phyloP scores from a whole-genome alignment of 768 basidiomycete genomes.

The Cystofilobasidium bisporidii region DNA sequence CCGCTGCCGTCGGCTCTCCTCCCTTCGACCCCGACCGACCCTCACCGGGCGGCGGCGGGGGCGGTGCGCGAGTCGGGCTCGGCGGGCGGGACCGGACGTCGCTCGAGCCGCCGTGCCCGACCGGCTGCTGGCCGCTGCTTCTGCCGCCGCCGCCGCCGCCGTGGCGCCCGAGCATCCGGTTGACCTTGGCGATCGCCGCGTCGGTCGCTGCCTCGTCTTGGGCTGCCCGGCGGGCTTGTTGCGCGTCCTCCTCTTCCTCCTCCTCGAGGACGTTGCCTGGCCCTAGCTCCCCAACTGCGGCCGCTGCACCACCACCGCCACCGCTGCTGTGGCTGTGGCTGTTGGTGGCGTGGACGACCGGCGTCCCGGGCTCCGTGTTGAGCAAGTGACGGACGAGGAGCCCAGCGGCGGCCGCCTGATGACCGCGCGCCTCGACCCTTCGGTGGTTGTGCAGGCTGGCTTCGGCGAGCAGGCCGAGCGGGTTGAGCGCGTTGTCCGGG shows the following conservation, averaged over 20 bases:
- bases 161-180: background rate
- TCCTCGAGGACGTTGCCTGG: no score
- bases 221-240: background rate
- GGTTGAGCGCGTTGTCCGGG: conserved; percentile 86
- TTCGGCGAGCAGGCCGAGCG: conserved; percentile 83
- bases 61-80: background rate
- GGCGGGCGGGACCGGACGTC: background rate
- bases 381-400: conserved; percentile 15
- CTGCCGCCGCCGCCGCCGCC: no score
- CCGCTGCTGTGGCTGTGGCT: background rate
- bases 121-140: background rate
- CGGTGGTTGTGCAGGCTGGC: conserved; percentile 49
- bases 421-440: conserved; percentile 17
- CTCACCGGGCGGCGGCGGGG: background rate
- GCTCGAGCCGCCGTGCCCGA: conserved; percentile 6
- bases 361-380: background rate
- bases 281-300: background rate
- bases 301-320: background rate
- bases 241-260: background rate
- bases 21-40: background rate
- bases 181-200: background rate
- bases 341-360: background rate
- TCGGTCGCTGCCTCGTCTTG: background rate
- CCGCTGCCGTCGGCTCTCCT: conserved; percentile 6
- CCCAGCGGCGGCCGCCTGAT: background rate